phyloP scores from a whole-genome alignment of 2,329 filamentous ascomycete genomes.

The Scorias spongiosa region DNA sequence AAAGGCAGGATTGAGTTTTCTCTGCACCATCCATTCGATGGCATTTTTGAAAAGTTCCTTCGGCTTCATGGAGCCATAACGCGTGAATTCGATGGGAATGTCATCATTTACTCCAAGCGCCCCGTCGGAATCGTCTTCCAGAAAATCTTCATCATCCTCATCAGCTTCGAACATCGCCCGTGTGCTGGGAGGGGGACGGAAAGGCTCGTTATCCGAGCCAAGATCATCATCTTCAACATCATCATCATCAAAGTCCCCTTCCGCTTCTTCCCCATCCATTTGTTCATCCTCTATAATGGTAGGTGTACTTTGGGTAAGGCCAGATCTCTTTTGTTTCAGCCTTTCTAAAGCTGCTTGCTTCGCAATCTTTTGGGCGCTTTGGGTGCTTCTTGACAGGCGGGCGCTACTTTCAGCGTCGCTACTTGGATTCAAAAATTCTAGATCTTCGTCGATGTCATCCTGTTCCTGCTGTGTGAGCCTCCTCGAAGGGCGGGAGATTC shows the following conservation, averaged over 20 bases:
- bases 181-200: slow-evolving; percentile 8
- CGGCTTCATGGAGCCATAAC: slow-evolving; percentile 48
- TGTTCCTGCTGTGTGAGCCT: slow-evolving; percentile 18
- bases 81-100: slow-evolving; percentile 52
- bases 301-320: slow-evolving; percentile 10
- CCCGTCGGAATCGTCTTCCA: slow-evolving; percentile 36
- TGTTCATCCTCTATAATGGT: slow-evolving; percentile 9
- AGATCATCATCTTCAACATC: slow-evolving; percentile 12
- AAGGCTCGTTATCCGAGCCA: neutral
- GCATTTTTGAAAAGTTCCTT: slow-evolving; percentile 60
- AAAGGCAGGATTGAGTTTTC: slow-evolving; percentile 60
- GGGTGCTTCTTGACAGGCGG: slow-evolving; percentile 11
- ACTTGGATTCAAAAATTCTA: slow-evolving; percentile 26
- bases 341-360: slow-evolving; percentile 28
- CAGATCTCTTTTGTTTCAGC: slow-evolving; percentile 27
- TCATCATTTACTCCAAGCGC: slow-evolving; percentile 42
- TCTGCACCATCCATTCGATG: slow-evolving; percentile 70
- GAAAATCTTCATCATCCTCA: slow-evolving; percentile 40
- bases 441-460: slow-evolving; percentile 30
- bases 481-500: slow-evolving; percentile 8
- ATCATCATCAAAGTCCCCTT: slow-evolving; percentile 11
- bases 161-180: slow-evolving; percentile 36
- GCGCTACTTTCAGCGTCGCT: slow-evolving; percentile 15
- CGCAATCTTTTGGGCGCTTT: slow-evolving; percentile 19
- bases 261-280: slow-evolving; percentile 12